Evolutionary conservation across 2,329 filamentous ascomycete genomes (phyloP).

Genomic region (Colletotrichum lindemuthianum): DNA sequence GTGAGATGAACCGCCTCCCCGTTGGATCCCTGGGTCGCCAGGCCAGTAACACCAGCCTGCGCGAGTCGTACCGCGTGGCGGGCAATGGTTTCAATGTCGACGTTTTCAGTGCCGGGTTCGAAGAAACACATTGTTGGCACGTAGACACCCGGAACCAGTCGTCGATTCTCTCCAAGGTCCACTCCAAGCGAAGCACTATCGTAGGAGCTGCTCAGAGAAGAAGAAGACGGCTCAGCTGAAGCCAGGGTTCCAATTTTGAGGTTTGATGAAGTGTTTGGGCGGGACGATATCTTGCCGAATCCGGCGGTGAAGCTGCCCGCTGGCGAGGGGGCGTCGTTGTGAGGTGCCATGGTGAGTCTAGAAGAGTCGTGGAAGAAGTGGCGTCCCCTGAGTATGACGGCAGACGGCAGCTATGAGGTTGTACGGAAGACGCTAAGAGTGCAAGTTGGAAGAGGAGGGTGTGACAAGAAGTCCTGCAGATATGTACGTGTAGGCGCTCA

Average conservation of each 20-base stretch:
- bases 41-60: constrained; percentile 75
- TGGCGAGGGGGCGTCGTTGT: constrained; percentile 59
- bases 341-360: constrained; percentile 53
- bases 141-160: constrained; percentile 68
- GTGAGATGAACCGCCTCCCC: constrained; percentile 84
- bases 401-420: constrained; percentile 6
- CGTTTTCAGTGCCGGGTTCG: constrained; percentile 69
- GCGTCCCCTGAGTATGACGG: constrained; percentile 8
- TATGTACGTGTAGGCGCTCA: too few relatives aligned
- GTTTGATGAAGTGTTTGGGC: constrained; percentile 44
- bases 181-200: constrained; percentile 50
- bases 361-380: neutral
- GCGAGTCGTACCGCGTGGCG: constrained; percentile 76
- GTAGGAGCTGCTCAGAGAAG: constrained; percentile 54
- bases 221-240: constrained; percentile 46
- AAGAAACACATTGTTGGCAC: constrained; percentile 82
- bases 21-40: constrained; percentile 84
- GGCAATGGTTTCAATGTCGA: constrained; percentile 71
- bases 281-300: constrained; percentile 50
- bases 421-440: neutral
- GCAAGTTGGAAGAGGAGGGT: neutral
- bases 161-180: constrained; percentile 47
- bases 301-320: constrained; percentile 54
- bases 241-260: constrained; percentile 43
- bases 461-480: neutral